Base-by-base conservation (phyloP, 169 alveolate species). In the Besnoitia besnoiti region DNA sequence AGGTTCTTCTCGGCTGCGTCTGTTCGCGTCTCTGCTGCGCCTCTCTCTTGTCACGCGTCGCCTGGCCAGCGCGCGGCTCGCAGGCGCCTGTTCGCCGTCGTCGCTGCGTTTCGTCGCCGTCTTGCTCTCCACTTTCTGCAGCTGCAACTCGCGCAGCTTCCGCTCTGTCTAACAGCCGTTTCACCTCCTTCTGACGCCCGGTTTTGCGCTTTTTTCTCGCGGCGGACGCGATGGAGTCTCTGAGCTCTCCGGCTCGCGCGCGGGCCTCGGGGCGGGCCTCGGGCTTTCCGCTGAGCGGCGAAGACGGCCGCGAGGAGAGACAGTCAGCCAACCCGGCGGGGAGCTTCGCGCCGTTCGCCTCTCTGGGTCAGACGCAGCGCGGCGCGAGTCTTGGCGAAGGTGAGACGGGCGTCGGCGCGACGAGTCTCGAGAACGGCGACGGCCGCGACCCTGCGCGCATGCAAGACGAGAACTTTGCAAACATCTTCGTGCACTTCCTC, bases 391-490 rank as follows among this genome's bases (percentile, higher is more conserved):
- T 55, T n/a, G 67, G 33, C n/a, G 67, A 55, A 16, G 67, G 67
- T 0, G 67, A 55, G 67, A 21, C 12, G 12, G 67, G 33, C 5
- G 30, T 55, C 30, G 67, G 67, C 30, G n/a, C n/a, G n/a, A 55
- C 33, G 33, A 55, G 67, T 19, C 24, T 55, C 33, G 67, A 55
- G 67, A 21, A 55, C n/a, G 82, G 82, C 47, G 82, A 73, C 46
- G 82, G 82, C 47, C 39, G 82, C 3, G 82, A 73, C 46, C 82
- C 82, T n/a, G 82, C 82, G 24, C 82, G 82, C 49, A 44, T 42
- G 61, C 87, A 77, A 42, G 87, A 77, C 21, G 87, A 77, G 59
- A 77, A 77, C 55, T 77, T 40, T 27, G 49, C 61, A 42, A 77
- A 44, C 59, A 77, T 77, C 55, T 77, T 77, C 55, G 55, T 42